Base-by-base conservation (phyloP, 164 flowering plant species). In the Stephania cephalantha region DNA sequence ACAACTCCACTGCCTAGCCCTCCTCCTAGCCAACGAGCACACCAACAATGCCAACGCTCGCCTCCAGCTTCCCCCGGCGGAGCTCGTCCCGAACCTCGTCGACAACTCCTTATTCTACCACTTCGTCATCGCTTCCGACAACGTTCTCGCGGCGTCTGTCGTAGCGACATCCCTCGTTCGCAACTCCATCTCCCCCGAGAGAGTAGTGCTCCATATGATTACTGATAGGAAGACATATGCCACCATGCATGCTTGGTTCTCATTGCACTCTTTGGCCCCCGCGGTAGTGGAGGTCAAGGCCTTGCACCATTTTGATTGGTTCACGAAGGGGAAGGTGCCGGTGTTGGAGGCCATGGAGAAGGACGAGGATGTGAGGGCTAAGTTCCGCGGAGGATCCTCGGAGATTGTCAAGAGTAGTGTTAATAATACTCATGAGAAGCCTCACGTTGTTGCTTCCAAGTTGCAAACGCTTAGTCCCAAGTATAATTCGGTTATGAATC, bases 221-320 rank as follows among this genome's bases (percentile, higher is more conserved):
- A 96, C 99, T 0, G 99, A 94, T 55, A 84, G 85, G 70, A 94
- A 96, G 82, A 92, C 98, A 10, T 91, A 85, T 73, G 86, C 87
- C 4, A 88, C 93, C 3, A 96, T 96, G 99, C 98, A 96, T 55
- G 97, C 98, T 1, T 96, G 99, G 99, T 96, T 96, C 76, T 91
- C 99, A 0, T 72, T 96, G 76, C 95, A 94, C 83, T 82, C 95
- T 9, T 77, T 92, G 44, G 58, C 84, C 1, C 97, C 98, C 4
- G 98, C 98, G 0, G 76, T 94, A 53, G 80, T 96, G 67, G 98
- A 96, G 83, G 97, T 96, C 12, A 96, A 91, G 83, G 97, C 86
- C 22, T 76, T 96, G 86, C 95, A 96, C 81, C 99, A 96, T 72
- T 96, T 96, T 74, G 99, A 96, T 58, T 96, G 99, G 99, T 84